phyloP scores from a whole-genome alignment of 192 early-diverging fungal genomes.

The Coemansia guatemalensis region DNA sequence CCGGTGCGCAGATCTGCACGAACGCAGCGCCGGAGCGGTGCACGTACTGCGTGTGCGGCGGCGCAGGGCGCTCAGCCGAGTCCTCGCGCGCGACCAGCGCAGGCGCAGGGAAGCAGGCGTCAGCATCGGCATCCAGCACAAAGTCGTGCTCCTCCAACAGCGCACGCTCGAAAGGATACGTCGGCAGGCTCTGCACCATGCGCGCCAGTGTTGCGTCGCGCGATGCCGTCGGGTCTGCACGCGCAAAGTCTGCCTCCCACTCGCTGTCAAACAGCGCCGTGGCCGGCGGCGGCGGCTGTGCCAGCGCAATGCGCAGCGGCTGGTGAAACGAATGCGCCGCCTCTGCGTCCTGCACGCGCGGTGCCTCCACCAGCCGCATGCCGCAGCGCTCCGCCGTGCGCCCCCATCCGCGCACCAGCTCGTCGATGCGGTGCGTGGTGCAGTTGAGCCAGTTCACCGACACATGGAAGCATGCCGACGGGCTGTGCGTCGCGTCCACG shows the following conservation, averaged over 20 bases:
- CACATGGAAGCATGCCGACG: conserved; percentile 87
- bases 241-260: conserved; percentile 34
- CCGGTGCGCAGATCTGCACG: conserved; percentile 79
- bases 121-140: conserved; percentile 93
- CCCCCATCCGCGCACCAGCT: conserved; percentile 78
- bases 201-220: conserved; percentile 9
- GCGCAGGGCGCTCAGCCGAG: conserved; percentile 36
- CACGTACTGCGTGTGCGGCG: conserved; percentile 82
- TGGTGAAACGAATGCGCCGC: conserved; percentile 89
- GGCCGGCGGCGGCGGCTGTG: conserved; percentile 62
- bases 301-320: conserved; percentile 65
- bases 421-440: conserved; percentile 84
- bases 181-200: conserved; percentile 41
- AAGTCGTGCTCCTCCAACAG: conserved; percentile 79
- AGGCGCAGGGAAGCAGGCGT: conserved; percentile 65
- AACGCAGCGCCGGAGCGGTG: conserved; percentile 90
- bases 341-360: conserved; percentile 48
- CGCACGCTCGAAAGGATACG: conserved; percentile 76
- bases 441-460: conserved; percentile 96
- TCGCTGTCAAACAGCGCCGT: conserved; percentile 42
- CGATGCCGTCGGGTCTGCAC: not conserved
- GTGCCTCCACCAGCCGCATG: conserved; percentile 86
- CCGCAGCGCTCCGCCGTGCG: conserved; percentile 83
- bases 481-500: conserved; percentile 87
- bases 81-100: conserved; percentile 66